Percentiles rank a stretch among this genome's conserved stretches.
These are phyloP conservation scores for Fusarium ramigenum DNA, from an alignment of 2,329 filamentous ascomycete species.

Conservation along the genomic window DNA sequence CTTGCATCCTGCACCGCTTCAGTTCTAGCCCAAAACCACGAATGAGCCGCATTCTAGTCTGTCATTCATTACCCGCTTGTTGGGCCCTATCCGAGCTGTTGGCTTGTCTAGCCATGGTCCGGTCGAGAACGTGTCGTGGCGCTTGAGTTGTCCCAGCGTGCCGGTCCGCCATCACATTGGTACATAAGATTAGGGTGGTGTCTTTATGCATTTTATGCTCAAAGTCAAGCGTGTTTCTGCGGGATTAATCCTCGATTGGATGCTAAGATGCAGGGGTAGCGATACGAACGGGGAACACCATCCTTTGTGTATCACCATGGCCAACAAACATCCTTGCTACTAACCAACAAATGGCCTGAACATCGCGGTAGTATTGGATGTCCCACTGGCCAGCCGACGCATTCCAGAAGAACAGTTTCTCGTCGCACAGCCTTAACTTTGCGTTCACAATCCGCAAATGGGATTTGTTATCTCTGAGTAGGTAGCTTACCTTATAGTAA, in stretches of 20 bases:
- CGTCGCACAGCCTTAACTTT: neutral
- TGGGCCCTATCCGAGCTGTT: neutral
- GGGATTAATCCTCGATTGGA: neutral
- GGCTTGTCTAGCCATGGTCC: neutral
- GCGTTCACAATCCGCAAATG: neutral
- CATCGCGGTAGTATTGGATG: neutral
- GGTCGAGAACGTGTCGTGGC: conserved; percentile 19
- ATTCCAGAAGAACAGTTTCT: neutral
- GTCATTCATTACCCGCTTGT: neutral
- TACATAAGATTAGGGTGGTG: neutral
- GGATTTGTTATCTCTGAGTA: neutral
- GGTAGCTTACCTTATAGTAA: neutral
- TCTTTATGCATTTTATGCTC: neutral
- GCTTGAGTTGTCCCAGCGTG: neutral
- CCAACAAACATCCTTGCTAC: neutral
- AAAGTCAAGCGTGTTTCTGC: neutral
- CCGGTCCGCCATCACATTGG: neutral
- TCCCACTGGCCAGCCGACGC: neutral
- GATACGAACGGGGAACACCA: neutral
- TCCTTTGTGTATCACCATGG: neutral
- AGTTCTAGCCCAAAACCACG: neutral
- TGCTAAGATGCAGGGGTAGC: neutral
- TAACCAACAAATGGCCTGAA: neutral
- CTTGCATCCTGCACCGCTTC: neutral
- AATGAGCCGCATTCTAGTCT: neutral